These are phyloP conservation scores for Phyllosticta citribraziliensis DNA, from an alignment of 2,329 filamentous ascomycete genomes.

Conservation along the genomic window DNA sequence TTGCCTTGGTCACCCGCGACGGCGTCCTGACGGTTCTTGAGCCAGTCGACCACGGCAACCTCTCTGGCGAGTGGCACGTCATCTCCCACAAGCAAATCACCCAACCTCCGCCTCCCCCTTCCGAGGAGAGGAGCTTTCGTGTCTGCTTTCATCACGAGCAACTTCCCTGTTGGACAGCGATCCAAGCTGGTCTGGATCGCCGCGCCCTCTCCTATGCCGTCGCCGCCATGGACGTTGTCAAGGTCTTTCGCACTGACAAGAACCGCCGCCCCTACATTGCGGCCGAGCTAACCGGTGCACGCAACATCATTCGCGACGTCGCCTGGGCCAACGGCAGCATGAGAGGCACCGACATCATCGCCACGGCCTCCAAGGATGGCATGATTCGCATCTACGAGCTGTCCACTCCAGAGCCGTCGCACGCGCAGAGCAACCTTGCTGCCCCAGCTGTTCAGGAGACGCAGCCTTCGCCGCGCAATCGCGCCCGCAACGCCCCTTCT, in stretches of 20 bases:
- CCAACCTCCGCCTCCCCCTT: constrained; percentile 53
- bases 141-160: constrained; percentile 84
- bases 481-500: constrained; percentile 30
- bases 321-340: constrained; percentile 91
- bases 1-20: constrained; percentile 76
- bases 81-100: constrained; percentile 71
- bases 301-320: constrained; percentile 63
- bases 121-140: constrained; percentile 79
- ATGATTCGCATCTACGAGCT: constrained; percentile 81
- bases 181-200: constrained; percentile 69
- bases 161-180: constrained; percentile 65
- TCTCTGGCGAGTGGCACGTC: constrained; percentile 59
- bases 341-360: constrained; percentile 79
- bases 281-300: constrained; percentile 62
- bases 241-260: constrained; percentile 69
- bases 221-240: constrained; percentile 73
- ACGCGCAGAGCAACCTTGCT: constrained; percentile 21
- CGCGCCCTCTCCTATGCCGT: constrained; percentile 76
- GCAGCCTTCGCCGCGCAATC: neutral
- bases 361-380: constrained; percentile 88
- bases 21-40: constrained; percentile 73
- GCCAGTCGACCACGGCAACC: constrained; percentile 72
- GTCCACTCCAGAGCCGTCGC: constrained; percentile 46
- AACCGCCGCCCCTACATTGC: constrained; percentile 77
- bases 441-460: constrained; percentile 6